Base-by-base conservation (phyloP, 2,329 filamentous ascomycete species). In the Cordyceps farinosa region DNA sequence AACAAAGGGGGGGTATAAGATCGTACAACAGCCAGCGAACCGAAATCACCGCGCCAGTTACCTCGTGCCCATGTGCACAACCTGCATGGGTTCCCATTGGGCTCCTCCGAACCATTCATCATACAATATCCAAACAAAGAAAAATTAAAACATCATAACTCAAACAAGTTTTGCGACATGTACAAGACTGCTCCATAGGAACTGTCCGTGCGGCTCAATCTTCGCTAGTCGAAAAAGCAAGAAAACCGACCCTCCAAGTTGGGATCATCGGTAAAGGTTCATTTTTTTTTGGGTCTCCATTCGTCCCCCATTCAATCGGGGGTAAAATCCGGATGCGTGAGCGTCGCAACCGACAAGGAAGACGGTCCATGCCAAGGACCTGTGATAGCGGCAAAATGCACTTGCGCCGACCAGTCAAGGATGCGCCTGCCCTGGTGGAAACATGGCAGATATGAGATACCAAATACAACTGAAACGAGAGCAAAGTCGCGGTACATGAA, bases 1-100 rank as follows among this genome's bases (percentile, higher is more conserved):
- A 60, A 60, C 34, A 42, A 36, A 22, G 57, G 57, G 57, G 57
- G 57, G 57, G 57, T 60, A 60, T 60, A 60, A 52, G 42, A 51
- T 60, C 47, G 57, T 51, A 60, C 57, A 60, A 40, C 17, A 44
- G 29, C 27, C 13, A 22, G 15, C 32, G 42, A 42, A 34, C 22
- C 30, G 30, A 58, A 50, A 52, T 30, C 27, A 30, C 56, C 34
- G 13, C 57, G 27, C 57, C 57, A 34, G 17, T 51, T 40, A 5
- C 42, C n/a, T 50, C 32, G n/a, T 48, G 30, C 15, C 44, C 55
- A 36, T 22, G 36, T 5, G 13, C 52, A 30, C 36, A 9, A 38
- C 17, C 29, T 22, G 15, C 22, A 36, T 11, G 11, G 42, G 27
- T 47, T 50, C 36, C 34, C 17, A 27, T 6, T 34, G 29, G 57